phyloP scores from a whole-genome alignment of 1,284 basidiomycete species.

The Apiotrichum veenhuisii region DNA sequence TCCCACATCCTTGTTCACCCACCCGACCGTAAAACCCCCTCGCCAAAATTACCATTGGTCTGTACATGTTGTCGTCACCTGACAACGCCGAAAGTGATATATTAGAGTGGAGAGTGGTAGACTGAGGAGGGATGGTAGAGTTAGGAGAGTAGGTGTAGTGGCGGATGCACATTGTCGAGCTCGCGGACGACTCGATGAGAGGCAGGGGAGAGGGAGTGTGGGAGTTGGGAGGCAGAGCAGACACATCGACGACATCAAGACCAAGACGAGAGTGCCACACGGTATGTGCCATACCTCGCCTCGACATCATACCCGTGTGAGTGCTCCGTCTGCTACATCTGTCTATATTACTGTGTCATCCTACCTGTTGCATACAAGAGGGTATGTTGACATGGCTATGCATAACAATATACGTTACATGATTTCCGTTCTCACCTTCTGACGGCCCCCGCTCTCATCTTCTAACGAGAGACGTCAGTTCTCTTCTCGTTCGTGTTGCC shows the following conservation, averaged over 20 bases:
- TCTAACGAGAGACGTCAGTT: too few relatives aligned
- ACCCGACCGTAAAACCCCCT: background rate
- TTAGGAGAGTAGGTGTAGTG: background rate
- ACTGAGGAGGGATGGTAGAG: background rate
- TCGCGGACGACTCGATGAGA: background rate
- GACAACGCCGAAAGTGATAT: background rate
- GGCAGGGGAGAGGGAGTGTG: background rate
- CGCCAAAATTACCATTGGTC: background rate
- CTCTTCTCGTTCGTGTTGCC: too few relatives aligned
- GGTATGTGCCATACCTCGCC: background rate
- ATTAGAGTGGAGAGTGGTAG: background rate
- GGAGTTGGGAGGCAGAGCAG: background rate
- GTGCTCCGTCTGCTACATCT: background rate
- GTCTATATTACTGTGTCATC: background rate
- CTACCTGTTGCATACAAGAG: background rate
- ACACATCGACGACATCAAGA: too few relatives aligned
- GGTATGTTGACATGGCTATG: background rate
- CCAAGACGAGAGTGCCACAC: background rate
- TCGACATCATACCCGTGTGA: background rate
- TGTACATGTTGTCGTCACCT: background rate
- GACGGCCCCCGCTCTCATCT: too few relatives aligned
- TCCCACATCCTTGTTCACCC: background rate
- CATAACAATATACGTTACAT: too few relatives aligned
- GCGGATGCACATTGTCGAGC: background rate
- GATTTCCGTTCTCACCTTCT: too few relatives aligned